Conservation (phyloP, 345 rosid genomes). For the Lepidium africanum region DNA sequence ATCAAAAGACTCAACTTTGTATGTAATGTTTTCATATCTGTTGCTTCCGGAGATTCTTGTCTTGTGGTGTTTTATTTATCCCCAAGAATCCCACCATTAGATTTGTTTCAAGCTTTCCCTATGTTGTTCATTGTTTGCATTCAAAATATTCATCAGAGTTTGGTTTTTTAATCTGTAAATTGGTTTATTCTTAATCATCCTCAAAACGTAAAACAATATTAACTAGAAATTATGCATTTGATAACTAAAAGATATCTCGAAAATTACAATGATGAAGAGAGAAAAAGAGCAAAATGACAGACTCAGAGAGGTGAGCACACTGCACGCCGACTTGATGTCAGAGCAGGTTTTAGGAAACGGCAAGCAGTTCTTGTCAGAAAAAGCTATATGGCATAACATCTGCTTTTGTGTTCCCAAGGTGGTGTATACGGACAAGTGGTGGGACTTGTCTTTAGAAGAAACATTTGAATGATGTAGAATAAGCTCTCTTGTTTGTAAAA, state of each 20-base stretch:
- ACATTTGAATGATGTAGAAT: not conserved
- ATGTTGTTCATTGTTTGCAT: not conserved
- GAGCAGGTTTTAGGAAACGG: not conserved
- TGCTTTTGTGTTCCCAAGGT: conserved; percentile 4
- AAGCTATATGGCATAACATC: not conserved
- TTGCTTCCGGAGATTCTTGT: conserved; percentile 22
- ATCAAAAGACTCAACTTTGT: conserved; percentile 6
- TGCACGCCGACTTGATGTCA: conserved; percentile 13
- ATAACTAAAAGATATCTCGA: not conserved
- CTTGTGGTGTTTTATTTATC: conserved; percentile 15
- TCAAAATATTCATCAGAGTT: not conserved
- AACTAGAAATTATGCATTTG: too few relatives aligned
- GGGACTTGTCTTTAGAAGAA: not conserved
- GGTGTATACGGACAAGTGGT: not conserved
- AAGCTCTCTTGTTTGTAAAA: not conserved
- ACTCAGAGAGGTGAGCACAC: conserved; percentile 45
- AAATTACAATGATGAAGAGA: not conserved
- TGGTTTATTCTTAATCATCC: not conserved
- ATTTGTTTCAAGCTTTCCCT: conserved; percentile 1
- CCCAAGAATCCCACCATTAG: conserved; percentile 20
- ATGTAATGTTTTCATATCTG: conserved; percentile 14
- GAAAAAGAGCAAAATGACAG: conserved; percentile 31
- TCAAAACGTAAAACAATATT: not conserved
- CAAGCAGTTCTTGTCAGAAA: not conserved
- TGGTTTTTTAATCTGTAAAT: not conserved